These are phyloP conservation scores for Thermoascus crustaceus DNA, from an alignment of 2,329 filamentous ascomycete species.

Conservation along the genomic window DNA sequence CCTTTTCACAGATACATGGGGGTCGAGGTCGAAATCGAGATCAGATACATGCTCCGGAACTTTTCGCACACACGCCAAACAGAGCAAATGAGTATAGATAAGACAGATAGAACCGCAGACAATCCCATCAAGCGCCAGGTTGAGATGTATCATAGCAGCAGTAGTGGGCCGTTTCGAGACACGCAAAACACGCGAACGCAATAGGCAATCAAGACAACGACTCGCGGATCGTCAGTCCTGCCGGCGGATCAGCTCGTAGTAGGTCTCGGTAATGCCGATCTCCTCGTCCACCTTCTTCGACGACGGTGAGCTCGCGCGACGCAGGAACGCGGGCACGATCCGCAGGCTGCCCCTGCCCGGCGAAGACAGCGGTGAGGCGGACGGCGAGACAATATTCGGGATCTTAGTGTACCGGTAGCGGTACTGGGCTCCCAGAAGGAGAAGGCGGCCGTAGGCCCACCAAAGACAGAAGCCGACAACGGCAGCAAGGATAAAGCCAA, in stretches of 20 bases:
- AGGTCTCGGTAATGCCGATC: constrained; percentile 23
- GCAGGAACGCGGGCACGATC: constrained; percentile 28
- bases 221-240: constrained; percentile 18
- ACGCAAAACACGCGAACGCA: constrained; percentile 10
- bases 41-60: too few species aligned
- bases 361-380: constrained; percentile 28
- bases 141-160: constrained; percentile 1
- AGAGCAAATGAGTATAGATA: too few species aligned
- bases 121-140: too few species aligned
- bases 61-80: too few species aligned
- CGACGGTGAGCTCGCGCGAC: constrained; percentile 31
- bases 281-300: constrained; percentile 35
- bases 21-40: too few species aligned
- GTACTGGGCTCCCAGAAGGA: constrained; percentile 34
- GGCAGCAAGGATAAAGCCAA: constrained; percentile 43
- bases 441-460: constrained; percentile 43
- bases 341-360: constrained; percentile 26
- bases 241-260: constrained; percentile 31
- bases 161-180: constrained; percentile 16
- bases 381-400: constrained; percentile 17
- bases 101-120: too few species aligned
- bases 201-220: constrained; percentile 2
- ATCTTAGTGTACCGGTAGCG: constrained; percentile 31
- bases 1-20: too few species aligned
- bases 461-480: constrained; percentile 41